Percentiles rank a stretch among this genome's conserved stretches.
Evolutionary conservation across 75 land plant species (phyloP).

Genomic region (Cupressus sempervirens): DNA sequence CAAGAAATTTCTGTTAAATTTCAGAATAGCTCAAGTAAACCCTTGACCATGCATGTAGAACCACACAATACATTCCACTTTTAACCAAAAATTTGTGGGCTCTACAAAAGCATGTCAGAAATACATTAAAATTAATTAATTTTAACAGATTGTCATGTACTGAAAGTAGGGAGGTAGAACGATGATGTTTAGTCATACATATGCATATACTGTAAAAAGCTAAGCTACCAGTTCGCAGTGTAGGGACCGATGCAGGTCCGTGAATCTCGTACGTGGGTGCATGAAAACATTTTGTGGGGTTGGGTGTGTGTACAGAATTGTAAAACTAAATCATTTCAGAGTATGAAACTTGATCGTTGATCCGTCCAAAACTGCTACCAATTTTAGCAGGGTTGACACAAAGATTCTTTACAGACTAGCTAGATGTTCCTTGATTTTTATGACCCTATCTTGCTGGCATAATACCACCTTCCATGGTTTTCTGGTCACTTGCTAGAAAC

Average conservation of each 20-base stretch:
- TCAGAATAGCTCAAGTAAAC: background rate
- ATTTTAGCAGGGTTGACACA: too few relatives aligned
- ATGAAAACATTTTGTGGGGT: too few relatives aligned
- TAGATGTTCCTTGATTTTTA: background rate
- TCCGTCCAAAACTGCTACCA: too few relatives aligned
- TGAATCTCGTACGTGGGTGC: too few relatives aligned
- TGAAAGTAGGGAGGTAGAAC: background rate
- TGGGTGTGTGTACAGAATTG: too few relatives aligned
- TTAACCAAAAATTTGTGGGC: background rate
- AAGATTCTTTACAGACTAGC: background rate
- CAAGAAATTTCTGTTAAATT: background rate
- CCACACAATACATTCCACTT: background rate
- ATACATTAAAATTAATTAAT: background rate
- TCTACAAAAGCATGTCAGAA: background rate
- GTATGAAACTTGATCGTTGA: too few relatives aligned
- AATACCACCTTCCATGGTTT: background rate
- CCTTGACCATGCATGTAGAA: background rate
- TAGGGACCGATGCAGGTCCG: too few relatives aligned
- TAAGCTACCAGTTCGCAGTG: too few relatives aligned
- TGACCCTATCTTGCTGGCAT: background rate
- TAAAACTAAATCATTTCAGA: too few relatives aligned
- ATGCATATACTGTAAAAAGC: background rate
- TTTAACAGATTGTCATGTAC: background rate
- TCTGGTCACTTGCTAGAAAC: background rate
- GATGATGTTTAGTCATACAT: background rate